Evolutionary conservation across 805 yeast genomes (phyloP), one percentile per base, ranked within the genome.

Genomic region (Metschnikowia cerradonensis): DNA sequence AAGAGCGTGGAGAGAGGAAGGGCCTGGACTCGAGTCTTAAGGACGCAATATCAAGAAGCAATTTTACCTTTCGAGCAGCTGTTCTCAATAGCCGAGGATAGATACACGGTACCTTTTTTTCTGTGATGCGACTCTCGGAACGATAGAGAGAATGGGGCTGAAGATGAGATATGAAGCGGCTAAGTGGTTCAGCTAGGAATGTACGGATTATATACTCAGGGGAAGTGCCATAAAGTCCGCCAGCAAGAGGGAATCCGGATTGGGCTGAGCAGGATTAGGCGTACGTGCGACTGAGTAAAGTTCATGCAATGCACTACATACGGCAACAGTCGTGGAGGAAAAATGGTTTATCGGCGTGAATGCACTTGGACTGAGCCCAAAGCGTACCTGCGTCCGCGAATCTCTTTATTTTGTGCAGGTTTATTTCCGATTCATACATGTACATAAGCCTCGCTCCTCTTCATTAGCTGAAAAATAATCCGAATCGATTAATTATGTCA

Each of bases 191-290:
- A 22, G 31, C 30, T 11, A 32, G 45, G 45, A 42, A 42, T 42
- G 45, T 32, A 23, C 38, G 5, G 31, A 6, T 42, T 42, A 42
- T 42, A 42, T 42, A 42, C 38, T 22, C 19, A 22, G 45, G 32
- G 20, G 45, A 17, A 31, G 32, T 30, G 26, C 32, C 38, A 22
- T 14, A 20, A 42, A 30, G 23, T 42, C 45, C 22, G 45, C 20
- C n/a, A 13, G 22, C 32, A 32, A 11, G 5, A 15, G 23, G 45
- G 30, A 19, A 39, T 14, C 6, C 36, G 10, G 19, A n/a, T 33
- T 34, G 37, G 32, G 38, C 38, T 42, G 45, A 40, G 45, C 45
- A 42, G 45, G 45, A 42, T 42, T 42, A 42, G 33, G 45, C 45
- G 45, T 33, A 22, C 14, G 45, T 42, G 38, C 45, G 38, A 33